A percentile compares a stretch with the other conserved stretches of the same genome.
These are phyloP conservation scores for Eimeria sp. DNA, from an alignment of 169 alveolate genomes.

Conservation along the genomic window DNA sequence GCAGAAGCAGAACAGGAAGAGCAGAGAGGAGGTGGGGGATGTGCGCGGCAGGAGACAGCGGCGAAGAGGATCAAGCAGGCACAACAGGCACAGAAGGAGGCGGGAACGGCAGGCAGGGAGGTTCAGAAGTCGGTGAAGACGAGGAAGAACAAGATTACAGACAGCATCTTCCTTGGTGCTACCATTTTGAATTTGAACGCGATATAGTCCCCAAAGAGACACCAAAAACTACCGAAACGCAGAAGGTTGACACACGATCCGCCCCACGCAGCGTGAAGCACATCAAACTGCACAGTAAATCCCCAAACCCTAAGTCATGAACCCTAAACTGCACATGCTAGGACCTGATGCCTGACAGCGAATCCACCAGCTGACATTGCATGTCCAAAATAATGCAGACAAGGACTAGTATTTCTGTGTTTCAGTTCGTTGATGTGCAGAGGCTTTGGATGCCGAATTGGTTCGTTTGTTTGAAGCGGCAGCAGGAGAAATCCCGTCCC, in stretches of 20 bases:
- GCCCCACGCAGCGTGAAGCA: background rate
- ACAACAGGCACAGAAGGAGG: background rate
- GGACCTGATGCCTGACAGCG: background rate
- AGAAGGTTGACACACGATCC: background rate
- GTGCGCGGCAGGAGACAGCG: background rate
- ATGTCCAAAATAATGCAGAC: background rate
- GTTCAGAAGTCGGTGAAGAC: background rate
- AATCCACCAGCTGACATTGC: too few relatives aligned
- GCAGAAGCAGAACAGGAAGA: background rate
- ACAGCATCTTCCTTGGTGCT: constrained; percentile 27
- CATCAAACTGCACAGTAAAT: background rate
- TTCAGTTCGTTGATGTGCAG: constrained; percentile 11
- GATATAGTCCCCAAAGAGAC: background rate
- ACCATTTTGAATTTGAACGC: background rate
- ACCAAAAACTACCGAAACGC: background rate
- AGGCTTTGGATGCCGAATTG: background rate
- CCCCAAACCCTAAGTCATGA: background rate
- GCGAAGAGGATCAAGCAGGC: background rate
- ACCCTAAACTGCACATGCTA: background rate
- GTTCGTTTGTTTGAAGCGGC: constrained; percentile 43
- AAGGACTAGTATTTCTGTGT: background rate
- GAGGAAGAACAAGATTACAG: background rate
- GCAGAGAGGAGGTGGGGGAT: background rate
- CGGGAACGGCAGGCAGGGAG: background rate
- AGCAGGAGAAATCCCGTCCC: background rate